Conservation (phyloP, 225 moss, liverwort and hornwort species). For the Marchantia paleacea region DNA sequence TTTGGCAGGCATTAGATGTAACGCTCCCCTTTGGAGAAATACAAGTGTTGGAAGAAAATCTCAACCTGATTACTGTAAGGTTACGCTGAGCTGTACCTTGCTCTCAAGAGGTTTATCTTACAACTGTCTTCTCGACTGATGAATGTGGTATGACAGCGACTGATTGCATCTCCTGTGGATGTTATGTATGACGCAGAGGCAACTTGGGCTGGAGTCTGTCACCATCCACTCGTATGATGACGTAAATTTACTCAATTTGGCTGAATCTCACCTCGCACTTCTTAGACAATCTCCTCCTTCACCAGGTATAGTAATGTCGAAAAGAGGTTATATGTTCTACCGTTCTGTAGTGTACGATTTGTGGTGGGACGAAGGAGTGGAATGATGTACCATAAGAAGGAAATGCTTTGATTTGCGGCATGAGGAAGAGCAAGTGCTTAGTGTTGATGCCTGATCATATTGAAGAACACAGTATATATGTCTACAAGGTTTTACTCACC, state of each 20-base stretch:
- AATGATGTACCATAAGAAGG: no score
- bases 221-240: constrained; percentile 49
- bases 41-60: constrained; percentile 57
- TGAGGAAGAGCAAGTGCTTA: no score
- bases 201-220: constrained; percentile 63
- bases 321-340: neutral
- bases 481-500: neutral
- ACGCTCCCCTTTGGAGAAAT: constrained; percentile 82
- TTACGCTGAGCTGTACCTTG: no score
- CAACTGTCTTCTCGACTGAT: neutral
- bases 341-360: neutral
- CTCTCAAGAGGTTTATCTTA: neutral
- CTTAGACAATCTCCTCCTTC: constrained; percentile 70
- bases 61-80: constrained; percentile 49
- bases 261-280: constrained; percentile 46
- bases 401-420: no score
- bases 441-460: no score
- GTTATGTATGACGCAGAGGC: constrained; percentile 31
- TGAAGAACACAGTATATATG: neutral
- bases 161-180: neutral
- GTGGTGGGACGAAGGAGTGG: neutral
- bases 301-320: constrained; percentile 42
- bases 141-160: neutral
- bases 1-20: constrained; percentile 76
- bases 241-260: constrained; percentile 38